Conservation (phyloP, 2,329 filamentous ascomycete species). For the Pseudogymnoascus sp. region DNA sequence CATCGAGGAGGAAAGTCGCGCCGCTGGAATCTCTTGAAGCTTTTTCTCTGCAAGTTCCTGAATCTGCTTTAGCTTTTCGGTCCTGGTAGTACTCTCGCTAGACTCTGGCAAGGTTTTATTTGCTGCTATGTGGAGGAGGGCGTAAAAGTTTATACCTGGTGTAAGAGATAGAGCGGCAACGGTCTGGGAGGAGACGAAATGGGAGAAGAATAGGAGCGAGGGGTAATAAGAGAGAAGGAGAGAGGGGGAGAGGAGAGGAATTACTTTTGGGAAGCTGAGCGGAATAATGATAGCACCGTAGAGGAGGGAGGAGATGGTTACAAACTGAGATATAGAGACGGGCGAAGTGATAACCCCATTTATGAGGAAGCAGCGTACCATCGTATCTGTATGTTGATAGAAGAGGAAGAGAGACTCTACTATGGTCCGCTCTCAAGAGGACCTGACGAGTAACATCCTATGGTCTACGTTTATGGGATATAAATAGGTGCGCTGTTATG, state of each 20-base stretch:
- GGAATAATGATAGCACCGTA: background rate
- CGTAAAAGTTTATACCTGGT: background rate
- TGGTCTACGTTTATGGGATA: background rate
- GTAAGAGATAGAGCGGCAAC: no score
- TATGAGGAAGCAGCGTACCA: background rate
- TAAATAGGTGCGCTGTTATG: background rate
- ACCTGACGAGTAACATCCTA: background rate
- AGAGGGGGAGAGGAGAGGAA: background rate
- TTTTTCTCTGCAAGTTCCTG: background rate
- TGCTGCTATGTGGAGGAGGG: background rate
- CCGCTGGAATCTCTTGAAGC: background rate
- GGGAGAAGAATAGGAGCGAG: no score
- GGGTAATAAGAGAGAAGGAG: no score
- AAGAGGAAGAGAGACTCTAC: background rate
- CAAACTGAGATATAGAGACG: background rate
- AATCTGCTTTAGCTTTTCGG: background rate
- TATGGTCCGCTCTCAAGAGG: background rate
- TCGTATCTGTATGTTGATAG: background rate
- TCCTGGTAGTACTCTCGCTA: background rate
- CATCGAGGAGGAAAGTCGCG: background rate
- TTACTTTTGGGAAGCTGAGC: background rate
- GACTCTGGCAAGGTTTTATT: background rate
- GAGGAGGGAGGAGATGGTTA: no score
- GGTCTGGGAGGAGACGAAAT: no score
- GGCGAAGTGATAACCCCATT: background rate